Base-by-base conservation (phyloP, 2,329 filamentous ascomycete genomes). In the Aspergillus novofumigatus region DNA sequence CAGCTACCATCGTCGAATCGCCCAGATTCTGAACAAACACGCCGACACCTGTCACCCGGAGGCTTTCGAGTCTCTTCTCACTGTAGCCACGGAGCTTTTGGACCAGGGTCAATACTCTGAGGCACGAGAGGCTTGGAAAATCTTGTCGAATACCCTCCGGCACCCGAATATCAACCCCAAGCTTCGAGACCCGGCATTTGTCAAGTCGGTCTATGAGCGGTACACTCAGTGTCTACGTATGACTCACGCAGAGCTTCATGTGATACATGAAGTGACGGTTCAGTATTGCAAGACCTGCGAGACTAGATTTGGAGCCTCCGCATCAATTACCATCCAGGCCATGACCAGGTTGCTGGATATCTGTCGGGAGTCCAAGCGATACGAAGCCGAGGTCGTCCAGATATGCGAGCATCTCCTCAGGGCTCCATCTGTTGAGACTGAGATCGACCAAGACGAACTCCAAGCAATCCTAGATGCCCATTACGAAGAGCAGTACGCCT, bases 1-100 rank as follows among this genome's bases (percentile, higher is more conserved):
- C 17, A 70, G 75, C 38, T 77, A 77, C 62, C 76, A 76, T 56
- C 68, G 67, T 54, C 69, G 67, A 32, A 73, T 77, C 49, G 67
- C 76, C 21, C 64, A 62, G n/a, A 62, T 60, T 8, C 44, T 77
- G 53, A 77, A 77, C 65, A 77, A 75, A 59, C 67, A 70, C 42
- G 63, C 69, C 0, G 60, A 69, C 5, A 64, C 58, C 20, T 72
- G 69, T 60, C 70, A 72, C 21, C 67, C 66, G 0, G 75, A 77
- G 8, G 73, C 74, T 2, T 66, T 78, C 35, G 71, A 76, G 59
- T 70, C 75, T 1, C 57, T 75, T 4, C 53, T 71, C 17, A 70
- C 73, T 48, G 72, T 78, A 11, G 68, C 72, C 2, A 72, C 67
- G 2, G 74, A 77, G 56, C 65, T 75, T 2, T 76, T 69, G 67